phyloP scores from a whole-genome alignment of 2,329 filamentous ascomycete species.

The Pseudogymnoascus pannorum region DNA sequence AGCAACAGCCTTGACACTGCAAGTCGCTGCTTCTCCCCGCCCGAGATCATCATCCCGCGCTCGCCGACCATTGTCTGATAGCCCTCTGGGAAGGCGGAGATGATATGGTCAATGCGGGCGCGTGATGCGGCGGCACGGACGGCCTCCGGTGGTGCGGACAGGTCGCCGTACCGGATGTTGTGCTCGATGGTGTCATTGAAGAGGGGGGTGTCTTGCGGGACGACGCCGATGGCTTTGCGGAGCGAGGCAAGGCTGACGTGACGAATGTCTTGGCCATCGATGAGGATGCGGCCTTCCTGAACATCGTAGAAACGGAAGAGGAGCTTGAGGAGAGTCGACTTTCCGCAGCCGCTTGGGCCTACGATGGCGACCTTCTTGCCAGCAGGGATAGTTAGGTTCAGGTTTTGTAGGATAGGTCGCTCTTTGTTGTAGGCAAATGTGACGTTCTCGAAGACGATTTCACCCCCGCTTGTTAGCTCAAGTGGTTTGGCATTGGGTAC shows the following conservation, averaged over 20 bases:
- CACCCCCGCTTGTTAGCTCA: constrained; percentile 65
- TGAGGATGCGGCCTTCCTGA: constrained; percentile 73
- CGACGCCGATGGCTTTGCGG: constrained; percentile 80
- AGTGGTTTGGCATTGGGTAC: constrained; percentile 66
- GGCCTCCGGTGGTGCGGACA: constrained; percentile 65
- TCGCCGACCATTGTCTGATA: constrained; percentile 90
- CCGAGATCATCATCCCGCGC: constrained; percentile 92
- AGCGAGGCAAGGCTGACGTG: constrained; percentile 76
- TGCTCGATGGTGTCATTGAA: constrained; percentile 96
- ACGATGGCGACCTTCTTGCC: constrained; percentile 96
- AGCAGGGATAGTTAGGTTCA: constrained; percentile 83
- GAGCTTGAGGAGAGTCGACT: constrained; percentile 84
- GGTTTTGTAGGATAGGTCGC: constrained; percentile 76
- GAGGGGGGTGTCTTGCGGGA: constrained; percentile 91
- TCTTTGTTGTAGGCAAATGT: constrained; percentile 86
- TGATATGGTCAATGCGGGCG: constrained; percentile 78
- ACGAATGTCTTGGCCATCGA: constrained; percentile 89
- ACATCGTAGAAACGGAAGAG: constrained; percentile 94
- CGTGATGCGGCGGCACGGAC: constrained; percentile 72
- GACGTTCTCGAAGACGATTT: constrained; percentile 93
- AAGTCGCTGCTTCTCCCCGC: constrained; percentile 86
- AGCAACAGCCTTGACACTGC: constrained; percentile 77
- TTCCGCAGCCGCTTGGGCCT: constrained; percentile 90
- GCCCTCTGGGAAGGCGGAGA: constrained; percentile 73
- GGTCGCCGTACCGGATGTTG: constrained; percentile 87